Conservation (phyloP, 129 eudicot species). For the Logfia minima region DNA sequence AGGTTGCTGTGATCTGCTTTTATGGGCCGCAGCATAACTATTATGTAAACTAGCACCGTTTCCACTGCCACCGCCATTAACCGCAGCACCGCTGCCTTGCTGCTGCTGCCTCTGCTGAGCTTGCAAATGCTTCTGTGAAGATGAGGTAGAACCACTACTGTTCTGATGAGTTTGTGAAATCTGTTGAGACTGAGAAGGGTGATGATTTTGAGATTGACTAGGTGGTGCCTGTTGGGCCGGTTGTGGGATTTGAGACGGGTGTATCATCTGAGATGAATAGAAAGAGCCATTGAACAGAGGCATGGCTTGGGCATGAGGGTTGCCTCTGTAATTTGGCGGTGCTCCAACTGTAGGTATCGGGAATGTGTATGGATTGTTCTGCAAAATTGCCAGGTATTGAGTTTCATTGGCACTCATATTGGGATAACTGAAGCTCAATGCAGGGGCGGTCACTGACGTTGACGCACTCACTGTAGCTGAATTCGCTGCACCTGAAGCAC, state of each 20-base stretch:
- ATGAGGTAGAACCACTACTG: slow-evolving; percentile 56
- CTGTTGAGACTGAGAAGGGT: slow-evolving; percentile 55
- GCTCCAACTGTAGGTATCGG: slow-evolving; percentile 83
- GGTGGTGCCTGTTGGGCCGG: slow-evolving; percentile 43
- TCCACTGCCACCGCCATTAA: slow-evolving; percentile 59
- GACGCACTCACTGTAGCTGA: slow-evolving; percentile 43
- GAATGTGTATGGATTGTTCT: slow-evolving; percentile 68
- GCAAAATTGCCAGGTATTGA: slow-evolving; percentile 78
- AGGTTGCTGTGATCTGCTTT: slow-evolving; percentile 55
- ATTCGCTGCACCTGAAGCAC: slow-evolving; percentile 43
- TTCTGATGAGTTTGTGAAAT: slow-evolving; percentile 58
- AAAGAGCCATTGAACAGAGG: slow-evolving; percentile 76
- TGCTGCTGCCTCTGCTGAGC: slow-evolving; percentile 66
- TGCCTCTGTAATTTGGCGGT: slow-evolving; percentile 68
- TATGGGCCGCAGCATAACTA: slow-evolving; percentile 43
- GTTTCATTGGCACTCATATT: slow-evolving; percentile 72
- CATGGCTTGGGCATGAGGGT: slow-evolving; percentile 69
- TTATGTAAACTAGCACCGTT: slow-evolving; percentile 48
- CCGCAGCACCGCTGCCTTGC: slow-evolving; percentile 46
- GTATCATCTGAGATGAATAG: slow-evolving; percentile 87
- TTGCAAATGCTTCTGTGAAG: slow-evolving; percentile 84
- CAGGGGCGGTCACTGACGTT: slow-evolving; percentile 39
- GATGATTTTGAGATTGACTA: slow-evolving; percentile 34
- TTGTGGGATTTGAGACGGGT: slow-evolving; percentile 78
- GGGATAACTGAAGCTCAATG: slow-evolving; percentile 82